Percentiles rank a stretch among this genome's conserved stretches.
Evolutionary conservation across 768 basidiomycete species (phyloP).

Genomic region (Clitopilus passeckerianus): DNA sequence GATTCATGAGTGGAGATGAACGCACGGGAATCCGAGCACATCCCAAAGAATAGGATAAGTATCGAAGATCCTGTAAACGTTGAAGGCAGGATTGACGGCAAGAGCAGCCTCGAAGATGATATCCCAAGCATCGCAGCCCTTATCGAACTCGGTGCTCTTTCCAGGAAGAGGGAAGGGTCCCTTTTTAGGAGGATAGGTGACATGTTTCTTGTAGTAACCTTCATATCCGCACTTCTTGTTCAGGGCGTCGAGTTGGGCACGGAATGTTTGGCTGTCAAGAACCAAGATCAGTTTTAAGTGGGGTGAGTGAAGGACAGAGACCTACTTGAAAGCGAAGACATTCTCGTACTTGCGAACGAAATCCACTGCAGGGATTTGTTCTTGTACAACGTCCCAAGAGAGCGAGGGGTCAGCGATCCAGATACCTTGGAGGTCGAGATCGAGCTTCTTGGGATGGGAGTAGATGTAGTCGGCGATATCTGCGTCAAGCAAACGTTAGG

Average conservation of each 20-base stretch:
- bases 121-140: conserved; percentile 66
- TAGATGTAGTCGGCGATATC: conserved; percentile 77
- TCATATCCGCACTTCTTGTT: conserved; percentile 58
- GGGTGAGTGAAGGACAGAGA: not conserved
- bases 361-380: conserved; percentile 65
- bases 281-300: not conserved
- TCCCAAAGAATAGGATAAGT: conserved; percentile 75
- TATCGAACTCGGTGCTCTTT: conserved; percentile 34
- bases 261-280: conserved; percentile 50
- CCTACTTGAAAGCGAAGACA: conserved; percentile 72
- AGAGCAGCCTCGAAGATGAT: conserved; percentile 59
- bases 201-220: conserved; percentile 54
- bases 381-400: conserved; percentile 60
- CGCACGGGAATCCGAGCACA: conserved; percentile 75
- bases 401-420: conserved; percentile 67
- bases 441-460: conserved; percentile 44
- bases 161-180: conserved; percentile 66
- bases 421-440: conserved; percentile 60
- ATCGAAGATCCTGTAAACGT: conserved; percentile 76
- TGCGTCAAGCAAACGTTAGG: conserved; percentile 17
- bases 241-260: conserved; percentile 48
- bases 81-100: conserved; percentile 66
- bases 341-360: conserved; percentile 71
- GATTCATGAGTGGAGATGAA: not conserved
- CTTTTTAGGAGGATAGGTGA: conserved; percentile 59